A percentile compares a stretch with the other conserved stretches of the same genome.
Evolutionary conservation across 805 yeast species (phyloP).

Genomic region (Candida lessepsii): DNA sequence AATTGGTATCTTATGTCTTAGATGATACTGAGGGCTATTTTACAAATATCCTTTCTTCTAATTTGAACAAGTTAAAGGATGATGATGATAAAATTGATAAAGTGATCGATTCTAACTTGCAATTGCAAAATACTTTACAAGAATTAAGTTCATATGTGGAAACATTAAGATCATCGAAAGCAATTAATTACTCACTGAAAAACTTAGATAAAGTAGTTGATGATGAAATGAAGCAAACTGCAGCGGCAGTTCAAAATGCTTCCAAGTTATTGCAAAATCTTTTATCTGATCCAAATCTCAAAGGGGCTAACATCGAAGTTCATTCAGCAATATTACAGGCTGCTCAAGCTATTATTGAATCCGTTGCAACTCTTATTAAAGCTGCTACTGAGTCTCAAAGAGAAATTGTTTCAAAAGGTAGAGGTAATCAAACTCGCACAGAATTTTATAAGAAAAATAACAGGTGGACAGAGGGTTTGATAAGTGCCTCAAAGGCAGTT

Average conservation of each 20-base stretch:
- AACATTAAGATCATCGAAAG: conserved; percentile 39
- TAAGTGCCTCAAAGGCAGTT: conserved; percentile 85
- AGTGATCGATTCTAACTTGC: conserved; percentile 73
- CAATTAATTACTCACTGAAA: conserved; percentile 32
- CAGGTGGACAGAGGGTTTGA: conserved; percentile 91
- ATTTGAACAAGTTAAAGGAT: conserved; percentile 47
- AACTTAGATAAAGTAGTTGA: conserved; percentile 74
- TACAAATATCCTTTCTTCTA: conserved; percentile 53
- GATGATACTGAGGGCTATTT: conserved; percentile 62
- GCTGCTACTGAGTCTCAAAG: conserved; percentile 80
- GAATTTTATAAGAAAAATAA: conserved; percentile 84
- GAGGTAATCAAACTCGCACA: conserved; percentile 62
- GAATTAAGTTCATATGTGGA: conserved; percentile 56
- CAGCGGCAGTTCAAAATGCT: conserved; percentile 65
- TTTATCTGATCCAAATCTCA: conserved; percentile 50
- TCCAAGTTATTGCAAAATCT: conserved; percentile 56
- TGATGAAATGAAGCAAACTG: conserved; percentile 69
- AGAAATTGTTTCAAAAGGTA: conserved; percentile 73
- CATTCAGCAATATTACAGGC: conserved; percentile 76
- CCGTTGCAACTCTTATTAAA: conserved; percentile 66
- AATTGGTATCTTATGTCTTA: conserved; percentile 55
- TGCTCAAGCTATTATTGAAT: conserved; percentile 76
- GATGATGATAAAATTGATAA: conserved; percentile 70
- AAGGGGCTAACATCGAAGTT: conserved; percentile 61
- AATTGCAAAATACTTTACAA: conserved; percentile 70